phyloP scores from a whole-genome alignment of 139 green algal species.

The Nannochloris sp. region DNA sequence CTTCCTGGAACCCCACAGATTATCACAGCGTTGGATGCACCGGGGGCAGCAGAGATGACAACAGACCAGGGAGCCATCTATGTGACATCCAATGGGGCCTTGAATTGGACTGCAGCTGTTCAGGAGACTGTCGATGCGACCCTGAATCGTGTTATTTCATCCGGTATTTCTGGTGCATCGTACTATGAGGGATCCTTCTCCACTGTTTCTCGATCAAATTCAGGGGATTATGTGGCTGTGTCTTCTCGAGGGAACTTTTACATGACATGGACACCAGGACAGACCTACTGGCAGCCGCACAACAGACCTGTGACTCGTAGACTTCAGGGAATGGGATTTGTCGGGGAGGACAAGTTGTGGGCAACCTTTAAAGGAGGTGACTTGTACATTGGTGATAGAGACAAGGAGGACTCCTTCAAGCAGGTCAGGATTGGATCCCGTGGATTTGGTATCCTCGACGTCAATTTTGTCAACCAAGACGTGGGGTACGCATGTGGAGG shows the following conservation, averaged over 20 bases:
- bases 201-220: constrained; percentile 67
- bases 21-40: constrained; percentile 57
- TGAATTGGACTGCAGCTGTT: constrained; percentile 94
- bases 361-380: constrained; percentile 85
- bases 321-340: constrained; percentile 96
- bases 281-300: constrained; percentile 89
- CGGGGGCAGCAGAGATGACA: constrained; percentile 85
- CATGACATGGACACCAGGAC: constrained; percentile 92
- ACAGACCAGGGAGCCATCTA: constrained; percentile 98
- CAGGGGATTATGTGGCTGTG: constrained; percentile 89
- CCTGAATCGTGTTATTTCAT: constrained; percentile 75
- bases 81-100: constrained; percentile 84
- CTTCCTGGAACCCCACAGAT: constrained; percentile 81
- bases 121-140: constrained; percentile 98
- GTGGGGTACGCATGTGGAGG: constrained; percentile 84
- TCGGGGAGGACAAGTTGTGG: constrained; percentile 76
- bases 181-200: constrained; percentile 97
- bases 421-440: constrained; percentile 70
- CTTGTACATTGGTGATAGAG: constrained; percentile 44
- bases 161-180: constrained; percentile 88
- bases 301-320: constrained; percentile 81
- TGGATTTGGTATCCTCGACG: constrained; percentile 95
- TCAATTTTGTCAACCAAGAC: constrained; percentile 58
- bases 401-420: constrained; percentile 7
- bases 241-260: constrained; percentile 97